These are phyloP conservation scores for Populus hybrid DNA, from an alignment of 441 rosid genomes.

Conservation along the genomic window DNA sequence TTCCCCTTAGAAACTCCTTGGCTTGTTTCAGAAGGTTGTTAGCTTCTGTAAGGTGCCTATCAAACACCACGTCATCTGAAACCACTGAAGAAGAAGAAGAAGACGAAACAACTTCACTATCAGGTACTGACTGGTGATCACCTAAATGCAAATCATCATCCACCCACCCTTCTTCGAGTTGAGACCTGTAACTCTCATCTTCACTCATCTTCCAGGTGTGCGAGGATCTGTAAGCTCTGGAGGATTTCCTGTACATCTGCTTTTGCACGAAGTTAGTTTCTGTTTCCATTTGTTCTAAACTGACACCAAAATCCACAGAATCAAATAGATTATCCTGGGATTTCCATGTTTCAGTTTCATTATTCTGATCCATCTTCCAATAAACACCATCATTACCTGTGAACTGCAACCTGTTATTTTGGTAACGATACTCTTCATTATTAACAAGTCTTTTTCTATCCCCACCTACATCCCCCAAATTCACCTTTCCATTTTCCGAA, in stretches of 20 bases:
- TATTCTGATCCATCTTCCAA: slow-evolving; percentile 23
- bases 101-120: slow-evolving; percentile 17
- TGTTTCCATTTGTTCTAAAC: slow-evolving; percentile 32
- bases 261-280: slow-evolving; percentile 41
- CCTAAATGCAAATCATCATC: slow-evolving; percentile 22
- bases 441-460: slow-evolving; percentile 20
- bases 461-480: slow-evolving; percentile 16
- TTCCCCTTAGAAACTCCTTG: slow-evolving; percentile 36
- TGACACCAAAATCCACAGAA: slow-evolving; percentile 35
- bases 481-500: slow-evolving; percentile 22
- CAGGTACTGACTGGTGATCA: slow-evolving; percentile 16
- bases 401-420: slow-evolving; percentile 26
- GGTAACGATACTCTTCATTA: slow-evolving; percentile 27
- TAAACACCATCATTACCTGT: slow-evolving; percentile 23
- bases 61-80: slow-evolving; percentile 48
- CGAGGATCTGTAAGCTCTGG: slow-evolving; percentile 34
- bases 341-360: slow-evolving; percentile 27
- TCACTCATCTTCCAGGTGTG: slow-evolving; percentile 24
- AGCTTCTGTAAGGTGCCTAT: slow-evolving; percentile 53
- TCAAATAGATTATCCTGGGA: slow-evolving; percentile 34
- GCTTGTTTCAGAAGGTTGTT: slow-evolving; percentile 53
- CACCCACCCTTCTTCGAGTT: slow-evolving; percentile 21
- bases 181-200: slow-evolving; percentile 29
- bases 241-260: slow-evolving; percentile 30
- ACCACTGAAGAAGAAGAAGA: slow-evolving; percentile 38